Base-by-base conservation (phyloP, 306 rosid genomes). In the Prinsepia uniflora region DNA sequence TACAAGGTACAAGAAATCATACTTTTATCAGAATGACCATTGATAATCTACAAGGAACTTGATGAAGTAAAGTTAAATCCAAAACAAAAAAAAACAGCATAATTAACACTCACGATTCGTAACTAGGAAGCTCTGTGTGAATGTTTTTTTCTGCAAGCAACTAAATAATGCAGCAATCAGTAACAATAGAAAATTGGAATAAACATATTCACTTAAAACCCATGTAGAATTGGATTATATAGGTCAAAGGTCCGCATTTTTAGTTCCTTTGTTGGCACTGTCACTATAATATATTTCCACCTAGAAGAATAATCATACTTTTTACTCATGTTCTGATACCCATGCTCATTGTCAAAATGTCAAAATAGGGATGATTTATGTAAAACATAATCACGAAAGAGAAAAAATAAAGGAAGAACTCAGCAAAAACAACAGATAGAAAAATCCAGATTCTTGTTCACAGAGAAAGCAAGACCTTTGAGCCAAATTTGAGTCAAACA, bases 101-200 rank as follows among this genome's bases (percentile, higher is more conserved):
- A 45, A 74, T 75, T 19, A 65, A 74, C 68, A 87, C 98, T 90
- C 81, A 93, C 98, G 78, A 67, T 77, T 79, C 85, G 74, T 43
- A 78, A 81, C 85, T 72, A 6, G 98, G 96, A 79, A 90, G 79
- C 68, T 90, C 94, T 1, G 78, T 80, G 80, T 78, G 50, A 57
- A 87, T 83, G 62, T 72, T 85, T 77, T 79, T 88, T 65, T 86
- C 90, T 73, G 96, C 86, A 80, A 90, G 74, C 69, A 76, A 42
- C 98, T 93, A 68, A 36, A 82, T 50, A 75, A 69, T 18, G 24
- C 81, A 50, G 81, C 50, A 77, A 52, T 72, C 50, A 81, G 84
- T 78, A 81, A 81, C n/a, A 79, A 42, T 58, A 48, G 39, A 67
- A 53, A 80, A 61, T 49, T 39, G 80, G 59, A 43, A 73, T 15